A percentile compares a stretch with the other conserved stretches of the same genome.
Evolutionary conservation across 106 monocot species (phyloP).

Genomic region (Phalaenopsis aphrodite): DNA sequence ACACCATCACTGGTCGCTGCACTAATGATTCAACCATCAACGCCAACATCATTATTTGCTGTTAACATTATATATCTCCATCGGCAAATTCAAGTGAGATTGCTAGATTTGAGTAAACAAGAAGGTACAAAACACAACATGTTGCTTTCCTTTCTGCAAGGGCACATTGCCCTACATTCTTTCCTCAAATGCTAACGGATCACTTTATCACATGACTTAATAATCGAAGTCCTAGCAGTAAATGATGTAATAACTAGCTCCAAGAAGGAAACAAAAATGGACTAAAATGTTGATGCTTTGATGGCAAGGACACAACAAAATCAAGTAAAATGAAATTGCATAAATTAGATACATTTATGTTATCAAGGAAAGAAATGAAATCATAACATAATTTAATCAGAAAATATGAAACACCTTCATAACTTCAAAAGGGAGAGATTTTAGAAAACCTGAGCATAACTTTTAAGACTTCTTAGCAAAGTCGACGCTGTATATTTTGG

Average conservation of each 20-base stretch:
- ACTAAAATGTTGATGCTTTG: not conserved
- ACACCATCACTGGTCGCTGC: too few species aligned
- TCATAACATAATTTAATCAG: not conserved
- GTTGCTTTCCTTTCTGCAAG: not conserved
- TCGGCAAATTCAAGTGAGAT: not conserved
- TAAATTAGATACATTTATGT: not conserved
- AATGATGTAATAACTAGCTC: not conserved
- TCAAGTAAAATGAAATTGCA: not conserved
- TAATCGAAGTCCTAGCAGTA: not conserved
- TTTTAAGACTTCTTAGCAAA: constrained; percentile 79
- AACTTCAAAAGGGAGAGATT: not conserved
- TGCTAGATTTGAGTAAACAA: not conserved
- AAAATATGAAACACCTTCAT: not conserved
- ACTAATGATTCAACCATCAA: not conserved
- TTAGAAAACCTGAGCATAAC: constrained; percentile 55
- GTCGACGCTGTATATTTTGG: constrained; percentile 82
- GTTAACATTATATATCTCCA: not conserved
- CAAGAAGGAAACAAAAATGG: not conserved
- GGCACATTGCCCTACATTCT: not conserved
- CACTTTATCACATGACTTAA: not conserved
- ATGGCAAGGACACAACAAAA: not conserved
- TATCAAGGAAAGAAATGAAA: not conserved
- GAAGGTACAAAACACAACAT: not conserved
- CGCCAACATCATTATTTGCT: not conserved
- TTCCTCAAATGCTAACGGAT: too few species aligned